Evolutionary conservation across 2,329 filamentous ascomycete species (phyloP), one percentile per base, ranked within the genome.

Genomic region (Chaetothyriales sp.): DNA sequence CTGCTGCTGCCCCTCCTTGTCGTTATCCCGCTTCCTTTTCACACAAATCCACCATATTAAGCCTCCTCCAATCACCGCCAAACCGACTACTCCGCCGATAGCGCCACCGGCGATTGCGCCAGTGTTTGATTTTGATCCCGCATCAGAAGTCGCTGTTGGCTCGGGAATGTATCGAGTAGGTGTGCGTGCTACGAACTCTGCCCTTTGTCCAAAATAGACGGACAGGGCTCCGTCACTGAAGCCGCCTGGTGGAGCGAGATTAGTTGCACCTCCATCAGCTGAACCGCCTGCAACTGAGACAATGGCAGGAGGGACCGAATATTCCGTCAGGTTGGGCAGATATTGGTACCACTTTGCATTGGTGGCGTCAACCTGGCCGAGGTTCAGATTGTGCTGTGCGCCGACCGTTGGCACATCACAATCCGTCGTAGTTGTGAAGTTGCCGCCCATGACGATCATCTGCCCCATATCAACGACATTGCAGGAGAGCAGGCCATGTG

Each of bases 371-470:
- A 12, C n/a, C 22, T 54, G 50, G 18, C 52, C 52, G 9, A 53
- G 49, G 28, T 53, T 53, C 7, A 53, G 46, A 48, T 53, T 53
- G 43, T 53, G 51, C 18, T 51, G 49, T 22, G 32, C 51, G 15
- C 46, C 39, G 15, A 51, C 26, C 2, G 48, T 32, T 7, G 51
- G 51, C 18, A 51, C 51, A 45, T 53, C 51, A 43, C 51, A 53
- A 15, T 47, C 49, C 15, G 49, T 49, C 19, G 32, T 48, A 26
- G 48, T 53, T 5, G 51, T 51, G 26, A 53, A 53, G 22, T 48
- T 51, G 5, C 69, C 69, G n/a, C 68, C 68, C 15, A 66, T 55
- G 20, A 63, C 63, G 1, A 72, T 51, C 68, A 71, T 66, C 52
- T 71, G 68, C 18, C 66, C 57, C 19, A 57, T 56, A 8, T 66